These are phyloP conservation scores for Apiospora malaysiana DNA, from an alignment of 2,329 filamentous ascomycete species.

Conservation along the genomic window DNA sequence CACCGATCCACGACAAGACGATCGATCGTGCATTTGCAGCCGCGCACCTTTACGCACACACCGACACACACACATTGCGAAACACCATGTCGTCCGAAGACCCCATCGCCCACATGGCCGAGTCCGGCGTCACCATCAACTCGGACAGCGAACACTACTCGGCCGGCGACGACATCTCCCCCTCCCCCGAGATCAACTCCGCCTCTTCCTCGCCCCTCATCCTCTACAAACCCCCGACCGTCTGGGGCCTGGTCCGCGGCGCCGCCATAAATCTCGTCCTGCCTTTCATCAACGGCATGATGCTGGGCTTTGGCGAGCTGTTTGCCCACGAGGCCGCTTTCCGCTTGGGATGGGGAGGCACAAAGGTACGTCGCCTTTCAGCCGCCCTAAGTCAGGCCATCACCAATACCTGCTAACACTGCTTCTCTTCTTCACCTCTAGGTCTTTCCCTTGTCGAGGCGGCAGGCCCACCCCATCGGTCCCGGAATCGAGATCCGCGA, in stretches of 20 bases:
- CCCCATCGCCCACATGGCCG: constrained; percentile 62
- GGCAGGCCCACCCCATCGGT: constrained; percentile 71
- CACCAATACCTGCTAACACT: too few relatives aligned
- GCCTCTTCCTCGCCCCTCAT: constrained; percentile 73
- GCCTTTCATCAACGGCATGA: constrained; percentile 96
- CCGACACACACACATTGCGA: too few relatives aligned
- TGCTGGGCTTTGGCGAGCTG: constrained; percentile 96
- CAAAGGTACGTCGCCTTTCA: constrained; percentile 70
- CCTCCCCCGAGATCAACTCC: constrained; percentile 59
- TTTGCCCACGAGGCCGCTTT: constrained; percentile 97
- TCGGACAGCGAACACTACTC: constrained; percentile 87
- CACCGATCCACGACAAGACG: background rate
- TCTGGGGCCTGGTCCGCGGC: constrained; percentile 85
- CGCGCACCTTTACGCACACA: background rate
- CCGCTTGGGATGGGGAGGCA: constrained; percentile 89
- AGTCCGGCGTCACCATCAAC: constrained; percentile 77
- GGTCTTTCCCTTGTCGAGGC: constrained; percentile 65
- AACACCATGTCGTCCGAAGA: constrained; percentile 59
- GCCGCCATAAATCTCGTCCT: constrained; percentile 95
- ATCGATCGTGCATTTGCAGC: background rate
- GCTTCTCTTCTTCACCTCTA: constrained; percentile 36
- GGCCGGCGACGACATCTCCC: constrained; percentile 64
- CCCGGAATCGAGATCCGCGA: constrained; percentile 84
- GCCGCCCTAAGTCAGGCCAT: too few relatives aligned
- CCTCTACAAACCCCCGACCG: constrained; percentile 85